These are phyloP conservation scores for Colletotrichum navitas DNA, from an alignment of 2,329 filamentous ascomycete species.

Conservation along the genomic window DNA sequence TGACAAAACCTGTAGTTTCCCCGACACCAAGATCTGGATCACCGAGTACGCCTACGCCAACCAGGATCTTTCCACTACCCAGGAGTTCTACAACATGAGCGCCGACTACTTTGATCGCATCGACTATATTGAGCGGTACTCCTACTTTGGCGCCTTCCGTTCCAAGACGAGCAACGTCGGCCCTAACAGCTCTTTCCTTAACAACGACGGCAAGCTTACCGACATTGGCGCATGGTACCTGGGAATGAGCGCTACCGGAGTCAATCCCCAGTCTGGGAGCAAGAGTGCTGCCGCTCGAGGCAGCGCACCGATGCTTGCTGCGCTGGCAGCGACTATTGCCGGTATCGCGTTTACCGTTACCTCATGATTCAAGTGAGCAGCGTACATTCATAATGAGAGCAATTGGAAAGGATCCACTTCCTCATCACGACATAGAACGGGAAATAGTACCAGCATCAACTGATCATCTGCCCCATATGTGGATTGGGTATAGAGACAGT, in stretches of 20 bases:
- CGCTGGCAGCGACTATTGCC: constrained; percentile 12
- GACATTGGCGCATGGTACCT: constrained; percentile 84
- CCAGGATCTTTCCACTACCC: constrained; percentile 67
- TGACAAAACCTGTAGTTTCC: constrained; percentile 59
- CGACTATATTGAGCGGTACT: constrained; percentile 74
- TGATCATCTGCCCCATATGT: constrained; percentile 11
- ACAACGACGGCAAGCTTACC: constrained; percentile 75
- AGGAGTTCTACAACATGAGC: constrained; percentile 76
- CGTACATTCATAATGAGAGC: neutral
- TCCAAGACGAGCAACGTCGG: constrained; percentile 79
- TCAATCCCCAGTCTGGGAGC: constrained; percentile 50
- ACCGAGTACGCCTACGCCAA: constrained; percentile 80
- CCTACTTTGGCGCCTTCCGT: constrained; percentile 82
- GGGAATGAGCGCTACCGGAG: constrained; percentile 64
- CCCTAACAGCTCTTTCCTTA: constrained; percentile 78
- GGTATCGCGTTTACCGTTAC: neutral
- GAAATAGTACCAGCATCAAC: neutral
- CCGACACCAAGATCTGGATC: constrained; percentile 76
- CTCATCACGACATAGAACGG: neutral
- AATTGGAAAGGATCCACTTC: neutral
- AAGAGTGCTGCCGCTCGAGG: constrained; percentile 19
- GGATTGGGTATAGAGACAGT: constrained; percentile 13
- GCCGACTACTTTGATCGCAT: constrained; percentile 75
- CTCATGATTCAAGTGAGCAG: constrained; percentile 5
- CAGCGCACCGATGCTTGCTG: constrained; percentile 24